These are phyloP conservation scores for Blastobotrys serpentis DNA, from an alignment of 1,139 yeast genomes.

Conservation along the genomic window DNA sequence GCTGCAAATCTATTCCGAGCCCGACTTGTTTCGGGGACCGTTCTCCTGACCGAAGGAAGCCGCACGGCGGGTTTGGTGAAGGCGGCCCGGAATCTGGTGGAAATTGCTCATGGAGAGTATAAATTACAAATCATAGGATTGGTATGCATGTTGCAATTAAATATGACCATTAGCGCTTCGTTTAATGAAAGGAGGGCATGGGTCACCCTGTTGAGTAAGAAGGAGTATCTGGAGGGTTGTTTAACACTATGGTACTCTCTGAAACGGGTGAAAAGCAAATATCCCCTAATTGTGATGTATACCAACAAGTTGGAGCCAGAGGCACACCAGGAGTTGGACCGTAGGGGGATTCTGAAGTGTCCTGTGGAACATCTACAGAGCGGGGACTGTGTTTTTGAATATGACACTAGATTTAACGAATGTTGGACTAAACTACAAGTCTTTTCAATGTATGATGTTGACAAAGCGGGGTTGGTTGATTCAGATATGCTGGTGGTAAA, in stretches of 20 bases:
- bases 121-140: too few relatives aligned
- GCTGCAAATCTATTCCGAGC: too few relatives aligned
- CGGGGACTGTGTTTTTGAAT: constrained; percentile 40
- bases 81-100: too few relatives aligned
- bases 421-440: constrained; percentile 60
- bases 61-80: too few relatives aligned
- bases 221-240: constrained; percentile 50
- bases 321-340: constrained; percentile 41
- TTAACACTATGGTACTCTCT: constrained; percentile 50
- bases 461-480: constrained; percentile 53
- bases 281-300: constrained; percentile 51
- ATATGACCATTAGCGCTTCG: background rate
- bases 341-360: constrained; percentile 43
- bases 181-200: constrained; percentile 40
- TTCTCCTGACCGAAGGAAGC: too few relatives aligned
- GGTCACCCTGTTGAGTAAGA: constrained; percentile 55
- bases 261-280: constrained; percentile 42
- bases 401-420: constrained; percentile 53
- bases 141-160: too few relatives aligned
- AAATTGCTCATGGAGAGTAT: too few relatives aligned
- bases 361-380: constrained; percentile 46
- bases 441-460: constrained; percentile 48
- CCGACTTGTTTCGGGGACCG: too few relatives aligned
- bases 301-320: constrained; percentile 46
- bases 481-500: constrained; percentile 54